Evolutionary conservation across 108 stramenopile genomes (phyloP).

Genomic region (Fragilaria radians): DNA sequence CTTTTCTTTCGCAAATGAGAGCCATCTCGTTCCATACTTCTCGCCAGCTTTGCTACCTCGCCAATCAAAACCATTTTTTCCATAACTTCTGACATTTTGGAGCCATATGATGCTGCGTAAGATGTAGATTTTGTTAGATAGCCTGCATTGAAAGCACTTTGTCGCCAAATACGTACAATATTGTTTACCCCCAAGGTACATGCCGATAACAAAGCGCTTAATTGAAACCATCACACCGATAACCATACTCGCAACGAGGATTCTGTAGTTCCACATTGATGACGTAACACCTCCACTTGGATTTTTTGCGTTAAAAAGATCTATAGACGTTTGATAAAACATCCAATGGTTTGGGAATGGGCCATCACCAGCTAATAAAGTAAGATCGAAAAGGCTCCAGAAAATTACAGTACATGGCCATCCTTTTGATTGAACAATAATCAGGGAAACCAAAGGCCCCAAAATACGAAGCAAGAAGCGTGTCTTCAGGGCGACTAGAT

Average conservation of each 20-base stretch:
- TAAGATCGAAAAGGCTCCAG: constrained; percentile 31
- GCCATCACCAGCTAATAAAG: constrained; percentile 27
- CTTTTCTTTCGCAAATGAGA: no score
- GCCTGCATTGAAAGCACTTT: no score
- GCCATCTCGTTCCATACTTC: not conserved
- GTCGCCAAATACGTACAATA: not conserved
- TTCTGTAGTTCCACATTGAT: constrained; percentile 3
- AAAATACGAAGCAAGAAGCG: constrained; percentile 26
- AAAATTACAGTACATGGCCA: constrained; percentile 36
- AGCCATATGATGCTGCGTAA: constrained; percentile 23
- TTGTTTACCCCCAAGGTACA: constrained; percentile 44
- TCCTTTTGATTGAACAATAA: constrained; percentile 50
- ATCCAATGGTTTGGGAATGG: constrained; percentile 45
- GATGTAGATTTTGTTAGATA: constrained; percentile 14
- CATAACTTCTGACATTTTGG: constrained; percentile 47
- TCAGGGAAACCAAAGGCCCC: constrained; percentile 38
- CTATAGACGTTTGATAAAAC: constrained; percentile 36
- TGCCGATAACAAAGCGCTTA: constrained; percentile 54
- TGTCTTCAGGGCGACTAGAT: constrained; percentile 36
- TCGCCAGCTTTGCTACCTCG: constrained; percentile 35
- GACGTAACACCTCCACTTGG: constrained; percentile 26
- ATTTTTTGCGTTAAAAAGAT: constrained; percentile 39
- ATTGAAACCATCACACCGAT: constrained; percentile 40
- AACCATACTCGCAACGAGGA: constrained; percentile 30
- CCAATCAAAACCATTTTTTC: constrained; percentile 50